Conservation (phyloP, 2,329 filamentous ascomycete species). For the Ascochyta lentis region DNA sequence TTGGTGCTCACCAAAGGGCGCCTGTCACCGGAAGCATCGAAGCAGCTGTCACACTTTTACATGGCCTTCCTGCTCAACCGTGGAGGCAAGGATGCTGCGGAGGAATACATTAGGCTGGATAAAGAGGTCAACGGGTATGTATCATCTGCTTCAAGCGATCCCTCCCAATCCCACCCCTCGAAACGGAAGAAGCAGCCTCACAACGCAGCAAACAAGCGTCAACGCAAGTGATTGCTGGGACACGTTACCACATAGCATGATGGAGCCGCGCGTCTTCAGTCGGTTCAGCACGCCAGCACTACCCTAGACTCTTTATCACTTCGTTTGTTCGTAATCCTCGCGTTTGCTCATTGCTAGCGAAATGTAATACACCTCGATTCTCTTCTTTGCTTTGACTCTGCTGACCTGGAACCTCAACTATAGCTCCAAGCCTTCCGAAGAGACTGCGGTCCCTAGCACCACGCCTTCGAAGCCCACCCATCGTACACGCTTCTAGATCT, state of each 20-base stretch:
- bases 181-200: slow-evolving; percentile 42
- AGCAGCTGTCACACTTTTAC: slow-evolving; percentile 78
- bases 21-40: slow-evolving; percentile 71
- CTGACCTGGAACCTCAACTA: slow-evolving; percentile 15
- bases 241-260: slow-evolving; percentile 14
- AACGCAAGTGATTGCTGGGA: slow-evolving; percentile 31
- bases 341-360: slow-evolving; percentile 33
- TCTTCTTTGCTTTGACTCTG: slow-evolving; percentile 18
- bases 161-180: slow-evolving; percentile 29
- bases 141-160: slow-evolving; percentile 40
- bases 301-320: slow-evolving; percentile 19
- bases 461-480: slow-evolving; percentile 3
- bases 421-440: slow-evolving; percentile 24
- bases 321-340: slow-evolving; percentile 26
- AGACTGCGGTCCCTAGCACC: slow-evolving; percentile 5
- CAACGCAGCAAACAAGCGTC: slow-evolving; percentile 43
- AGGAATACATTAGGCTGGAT: slow-evolving; percentile 83
- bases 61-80: slow-evolving; percentile 83
- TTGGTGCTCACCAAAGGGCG: slow-evolving; percentile 76
- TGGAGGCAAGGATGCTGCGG: slow-evolving; percentile 82
- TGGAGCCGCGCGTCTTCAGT: background rate
- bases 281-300: slow-evolving; percentile 3
- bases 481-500: slow-evolving; percentile 14
- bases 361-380: slow-evolving; percentile 40
- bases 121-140: slow-evolving; percentile 79